Conservation (phyloP, 1,139 yeast genomes). For the Kurtzmaniella quercitrusa region DNA sequence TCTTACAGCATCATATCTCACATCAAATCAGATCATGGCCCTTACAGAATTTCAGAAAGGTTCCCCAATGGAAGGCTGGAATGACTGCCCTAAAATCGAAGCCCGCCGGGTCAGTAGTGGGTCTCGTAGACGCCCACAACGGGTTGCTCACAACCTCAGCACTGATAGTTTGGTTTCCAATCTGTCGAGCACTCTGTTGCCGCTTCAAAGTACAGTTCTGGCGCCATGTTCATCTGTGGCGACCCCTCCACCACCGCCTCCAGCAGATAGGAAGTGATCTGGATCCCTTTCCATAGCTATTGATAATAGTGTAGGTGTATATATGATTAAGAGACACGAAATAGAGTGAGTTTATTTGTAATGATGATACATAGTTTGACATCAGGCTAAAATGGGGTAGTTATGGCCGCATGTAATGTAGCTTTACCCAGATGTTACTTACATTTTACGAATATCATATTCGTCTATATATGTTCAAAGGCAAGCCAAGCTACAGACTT, state of each 20-base stretch:
- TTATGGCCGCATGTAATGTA: too few relatives aligned
- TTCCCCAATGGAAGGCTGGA: conserved; percentile 43
- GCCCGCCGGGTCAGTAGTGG: conserved; percentile 7
- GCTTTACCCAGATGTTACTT: too few relatives aligned
- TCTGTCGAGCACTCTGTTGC: background rate
- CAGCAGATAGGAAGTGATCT: background rate
- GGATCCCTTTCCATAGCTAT: background rate
- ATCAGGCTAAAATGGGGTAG: too few relatives aligned
- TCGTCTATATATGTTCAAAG: too few relatives aligned
- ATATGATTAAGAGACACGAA: too few relatives aligned
- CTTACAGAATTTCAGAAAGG: conserved; percentile 38
- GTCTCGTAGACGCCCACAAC: conserved; percentile 7
- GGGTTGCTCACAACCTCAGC: conserved; percentile 7
- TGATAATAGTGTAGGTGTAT: background rate
- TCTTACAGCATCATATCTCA: too few relatives aligned
- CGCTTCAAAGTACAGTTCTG: background rate
- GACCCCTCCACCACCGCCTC: background rate
- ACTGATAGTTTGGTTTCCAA: background rate
- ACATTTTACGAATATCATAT: too few relatives aligned
- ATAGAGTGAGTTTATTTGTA: too few relatives aligned
- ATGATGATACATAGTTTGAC: too few relatives aligned
- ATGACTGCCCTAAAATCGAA: conserved; percentile 36
- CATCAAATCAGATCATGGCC: conserved; percentile 18
- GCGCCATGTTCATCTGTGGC: background rate
- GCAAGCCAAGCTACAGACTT: too few relatives aligned